Evolutionary conservation across 768 basidiomycete genomes (phyloP).

Genomic region (Strobilomyces echinocephalus): DNA sequence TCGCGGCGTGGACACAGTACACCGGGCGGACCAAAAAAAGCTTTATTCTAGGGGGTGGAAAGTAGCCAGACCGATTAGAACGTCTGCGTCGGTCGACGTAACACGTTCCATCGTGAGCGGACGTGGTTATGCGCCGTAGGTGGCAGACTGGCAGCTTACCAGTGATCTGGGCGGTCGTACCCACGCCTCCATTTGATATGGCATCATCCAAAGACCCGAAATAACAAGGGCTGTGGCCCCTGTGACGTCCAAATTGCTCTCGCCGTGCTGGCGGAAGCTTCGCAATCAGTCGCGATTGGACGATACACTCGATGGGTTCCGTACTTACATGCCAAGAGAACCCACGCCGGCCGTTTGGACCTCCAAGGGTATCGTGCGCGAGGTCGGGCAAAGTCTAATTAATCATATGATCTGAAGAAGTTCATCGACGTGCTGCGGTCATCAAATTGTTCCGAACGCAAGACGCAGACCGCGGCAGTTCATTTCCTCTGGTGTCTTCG

Average conservation of each 20-base stretch:
- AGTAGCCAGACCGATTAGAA: not conserved
- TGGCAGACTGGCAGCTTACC: not conserved
- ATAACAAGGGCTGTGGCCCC: not conserved
- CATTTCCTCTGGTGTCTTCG: not conserved
- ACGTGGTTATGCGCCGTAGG: not conserved
- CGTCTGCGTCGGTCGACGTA: conserved; percentile 10
- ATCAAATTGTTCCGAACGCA: not conserved
- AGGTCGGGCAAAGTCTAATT: conserved; percentile 9
- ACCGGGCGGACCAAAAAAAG: not conserved
- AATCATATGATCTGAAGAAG: not conserved
- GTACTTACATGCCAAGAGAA: not conserved
- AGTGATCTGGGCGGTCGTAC: not conserved
- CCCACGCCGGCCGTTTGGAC: not conserved
- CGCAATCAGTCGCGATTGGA: not conserved
- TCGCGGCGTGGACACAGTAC: not conserved
- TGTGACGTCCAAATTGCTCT: not conserved
- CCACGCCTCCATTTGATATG: not conserved
- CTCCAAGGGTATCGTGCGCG: not conserved
- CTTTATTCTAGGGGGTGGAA: not conserved
- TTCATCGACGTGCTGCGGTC: not conserved
- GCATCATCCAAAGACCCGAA: not conserved
- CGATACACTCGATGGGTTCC: not conserved
- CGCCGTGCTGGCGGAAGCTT: not conserved
- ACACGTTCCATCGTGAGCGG: conserved; percentile 10
- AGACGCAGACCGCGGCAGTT: not conserved